Evolutionary conservation across 1,284 basidiomycete species (phyloP).

Genomic region (Rhodofomes roseus): DNA sequence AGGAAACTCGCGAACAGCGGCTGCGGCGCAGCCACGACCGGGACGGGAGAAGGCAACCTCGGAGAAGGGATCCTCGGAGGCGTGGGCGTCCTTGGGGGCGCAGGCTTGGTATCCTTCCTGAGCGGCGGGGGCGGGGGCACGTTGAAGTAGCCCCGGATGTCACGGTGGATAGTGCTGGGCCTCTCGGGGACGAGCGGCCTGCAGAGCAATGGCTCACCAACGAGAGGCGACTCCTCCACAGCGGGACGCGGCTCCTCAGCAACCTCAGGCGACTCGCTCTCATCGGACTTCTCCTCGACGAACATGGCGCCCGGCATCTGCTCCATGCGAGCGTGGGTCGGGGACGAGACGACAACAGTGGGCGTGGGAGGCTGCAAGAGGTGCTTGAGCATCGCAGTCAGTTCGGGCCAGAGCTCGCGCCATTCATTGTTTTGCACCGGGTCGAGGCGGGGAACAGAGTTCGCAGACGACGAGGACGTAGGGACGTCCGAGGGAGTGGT

Average conservation of each 20-base stretch:
- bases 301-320: conserved; percentile 22
- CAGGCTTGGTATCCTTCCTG: neutral
- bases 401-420: conserved; percentile 29
- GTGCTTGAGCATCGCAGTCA: conserved; percentile 27
- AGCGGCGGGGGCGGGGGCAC: neutral
- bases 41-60: neutral
- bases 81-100: neutral
- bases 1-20: conserved; percentile 54
- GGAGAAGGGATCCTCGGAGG: conserved; percentile 5
- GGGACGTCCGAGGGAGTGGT: conserved; percentile 19
- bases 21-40: neutral
- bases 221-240: conserved; percentile 25
- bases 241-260: neutral
- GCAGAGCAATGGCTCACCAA: conserved; percentile 28
- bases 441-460: conserved; percentile 21
- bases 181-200: conserved; percentile 16
- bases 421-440: conserved; percentile 24
- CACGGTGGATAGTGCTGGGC: neutral
- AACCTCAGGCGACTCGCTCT: neutral
- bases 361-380: conserved; percentile 23
- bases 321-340: neutral
- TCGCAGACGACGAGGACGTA: conserved; percentile 8
- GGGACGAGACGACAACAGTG: neutral
- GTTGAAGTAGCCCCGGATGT: conserved; percentile 3
- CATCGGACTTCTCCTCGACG: conserved; percentile 13